A percentile compares a stretch with the other conserved stretches of the same genome.
Evolutionary conservation across 2,329 filamentous ascomycete genomes (phyloP).

Genomic region (Dactylellina sp.): DNA sequence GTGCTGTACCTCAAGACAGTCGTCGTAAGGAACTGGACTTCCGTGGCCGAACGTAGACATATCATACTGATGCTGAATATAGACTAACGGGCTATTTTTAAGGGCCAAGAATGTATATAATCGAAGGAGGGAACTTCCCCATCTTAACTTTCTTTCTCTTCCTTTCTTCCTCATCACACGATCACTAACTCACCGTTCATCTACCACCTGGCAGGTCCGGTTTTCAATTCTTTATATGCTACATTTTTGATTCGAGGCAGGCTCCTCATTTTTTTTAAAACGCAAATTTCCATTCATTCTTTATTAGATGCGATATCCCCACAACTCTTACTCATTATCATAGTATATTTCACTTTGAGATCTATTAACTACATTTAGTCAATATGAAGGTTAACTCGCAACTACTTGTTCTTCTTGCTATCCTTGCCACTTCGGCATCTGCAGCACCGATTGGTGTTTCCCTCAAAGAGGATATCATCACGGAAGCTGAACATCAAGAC

Average conservation of each 20-base stretch:
- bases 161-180: constrained; percentile 2
- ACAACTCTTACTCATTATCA: background rate
- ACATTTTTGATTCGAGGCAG: constrained; percentile 10
- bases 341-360: background rate
- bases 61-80: no score
- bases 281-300: background rate
- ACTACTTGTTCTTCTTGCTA: background rate
- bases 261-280: constrained; percentile 18
- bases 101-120: constrained; percentile 8
- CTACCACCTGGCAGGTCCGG: constrained; percentile 16
- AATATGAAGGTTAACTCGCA: constrained; percentile 10
- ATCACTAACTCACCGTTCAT: background rate
- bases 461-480: constrained; percentile 5
- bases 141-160: background rate
- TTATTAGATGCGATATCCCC: background rate
- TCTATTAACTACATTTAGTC: background rate
- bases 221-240: constrained; percentile 26
- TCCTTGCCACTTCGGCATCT: background rate
- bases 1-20: background rate
- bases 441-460: constrained; percentile 5
- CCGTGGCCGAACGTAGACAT: background rate
- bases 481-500: background rate
- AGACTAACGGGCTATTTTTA: background rate
- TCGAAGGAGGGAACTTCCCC: background rate
- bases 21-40: background rate